phyloP scores from a whole-genome alignment of 768 basidiomycete genomes.

The Mycena pura region DNA sequence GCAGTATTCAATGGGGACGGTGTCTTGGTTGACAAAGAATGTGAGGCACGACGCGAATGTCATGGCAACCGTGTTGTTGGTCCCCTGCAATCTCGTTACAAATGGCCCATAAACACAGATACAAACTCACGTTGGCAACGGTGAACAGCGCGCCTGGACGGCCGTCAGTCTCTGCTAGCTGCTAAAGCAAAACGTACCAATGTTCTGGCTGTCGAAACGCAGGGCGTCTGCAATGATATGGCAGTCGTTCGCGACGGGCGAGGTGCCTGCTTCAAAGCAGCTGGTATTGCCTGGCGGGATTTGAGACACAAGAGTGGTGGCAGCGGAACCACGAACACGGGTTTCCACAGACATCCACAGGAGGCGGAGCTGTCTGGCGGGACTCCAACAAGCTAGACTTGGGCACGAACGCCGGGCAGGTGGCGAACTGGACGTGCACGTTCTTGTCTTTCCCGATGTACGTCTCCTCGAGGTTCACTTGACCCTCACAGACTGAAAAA shows the following conservation, averaged over 20 bases:
- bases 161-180: background rate
- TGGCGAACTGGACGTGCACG: constrained; percentile 45
- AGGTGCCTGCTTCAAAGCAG: constrained; percentile 59
- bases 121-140: constrained; percentile 34
- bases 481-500: constrained; percentile 28
- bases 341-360: constrained; percentile 49
- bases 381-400: constrained; percentile 14
- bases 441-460: constrained; percentile 51
- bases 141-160: constrained; percentile 39
- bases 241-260: constrained; percentile 56
- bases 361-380: constrained; percentile 38
- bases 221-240: constrained; percentile 57
- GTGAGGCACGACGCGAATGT: constrained; percentile 49
- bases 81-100: constrained; percentile 22
- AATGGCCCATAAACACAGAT: background rate
- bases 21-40: constrained; percentile 57
- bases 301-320: background rate
- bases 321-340: constrained; percentile 38
- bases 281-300: constrained; percentile 43
- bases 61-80: constrained; percentile 48
- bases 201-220: constrained; percentile 53
- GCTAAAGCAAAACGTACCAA: constrained; percentile 35
- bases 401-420: constrained; percentile 37
- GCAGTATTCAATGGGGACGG: constrained; percentile 48
- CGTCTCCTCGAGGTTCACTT: constrained; percentile 32